phyloP scores from a whole-genome alignment of 208 protist species.

The Leptomonas pyrrhocoris region DNA sequence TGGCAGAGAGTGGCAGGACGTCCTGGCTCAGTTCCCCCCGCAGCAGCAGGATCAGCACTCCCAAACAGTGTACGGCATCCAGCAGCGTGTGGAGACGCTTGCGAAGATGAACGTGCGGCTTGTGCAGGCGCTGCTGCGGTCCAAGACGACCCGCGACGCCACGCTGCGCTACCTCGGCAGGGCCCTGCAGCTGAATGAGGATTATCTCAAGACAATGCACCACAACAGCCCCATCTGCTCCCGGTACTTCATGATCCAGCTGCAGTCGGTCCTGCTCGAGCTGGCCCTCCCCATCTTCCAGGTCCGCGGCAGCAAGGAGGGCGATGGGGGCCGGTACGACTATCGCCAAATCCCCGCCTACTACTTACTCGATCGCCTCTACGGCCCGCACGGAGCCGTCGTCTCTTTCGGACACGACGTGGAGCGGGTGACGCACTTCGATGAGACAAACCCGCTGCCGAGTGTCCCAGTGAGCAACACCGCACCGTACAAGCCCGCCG shows the following conservation, averaged over 20 bases:
- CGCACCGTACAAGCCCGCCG: constrained; percentile 61
- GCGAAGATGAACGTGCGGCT: constrained; percentile 57
- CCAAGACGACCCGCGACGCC: constrained; percentile 63
- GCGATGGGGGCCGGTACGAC: constrained; percentile 13
- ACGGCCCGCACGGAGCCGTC: constrained; percentile 37
- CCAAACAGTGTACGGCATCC: constrained; percentile 53
- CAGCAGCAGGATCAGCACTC: constrained; percentile 44
- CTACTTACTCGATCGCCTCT: constrained; percentile 59
- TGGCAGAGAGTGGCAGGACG: constrained; percentile 29
- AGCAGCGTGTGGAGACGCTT: constrained; percentile 49
- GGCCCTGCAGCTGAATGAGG: constrained; percentile 76
- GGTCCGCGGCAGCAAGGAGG: constrained; percentile 1
- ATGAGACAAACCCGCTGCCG: constrained; percentile 62
- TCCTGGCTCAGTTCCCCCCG: constrained; percentile 58
- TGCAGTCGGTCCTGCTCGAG: constrained; percentile 77
- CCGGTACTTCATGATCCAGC: constrained; percentile 80
- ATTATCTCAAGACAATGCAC: constrained; percentile 83
- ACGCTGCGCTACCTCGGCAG: constrained; percentile 69
- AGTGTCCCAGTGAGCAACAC: constrained; percentile 7
- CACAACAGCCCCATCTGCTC: constrained; percentile 72
- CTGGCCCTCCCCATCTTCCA: constrained; percentile 72
- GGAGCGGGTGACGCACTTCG: constrained; percentile 80
- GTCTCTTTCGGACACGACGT: constrained; percentile 64
- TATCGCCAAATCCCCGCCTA: constrained; percentile 53
- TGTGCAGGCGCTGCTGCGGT: constrained; percentile 58